These are phyloP conservation scores for Lepidopterella palustris DNA, from an alignment of 495 filamentous ascomycete genomes.

Conservation along the genomic window DNA sequence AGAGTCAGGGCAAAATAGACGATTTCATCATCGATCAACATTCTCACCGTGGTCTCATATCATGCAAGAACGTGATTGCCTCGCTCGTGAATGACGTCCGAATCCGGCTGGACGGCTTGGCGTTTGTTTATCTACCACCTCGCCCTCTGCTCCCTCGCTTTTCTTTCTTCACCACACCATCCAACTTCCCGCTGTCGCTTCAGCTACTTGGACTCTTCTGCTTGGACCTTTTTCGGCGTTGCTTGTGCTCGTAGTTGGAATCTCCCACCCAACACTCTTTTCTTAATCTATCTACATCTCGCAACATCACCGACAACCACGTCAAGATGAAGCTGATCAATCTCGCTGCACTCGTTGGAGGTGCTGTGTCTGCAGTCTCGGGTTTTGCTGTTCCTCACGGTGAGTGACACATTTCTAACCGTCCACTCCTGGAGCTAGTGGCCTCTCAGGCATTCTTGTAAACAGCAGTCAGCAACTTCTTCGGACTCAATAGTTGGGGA, in stretches of 20 bases:
- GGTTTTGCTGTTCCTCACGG: conserved; percentile 4
- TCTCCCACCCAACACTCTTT: conserved; percentile 4
- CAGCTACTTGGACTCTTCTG: background rate
- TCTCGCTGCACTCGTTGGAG: conserved; percentile 5
- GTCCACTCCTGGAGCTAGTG: background rate
- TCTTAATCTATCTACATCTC: background rate
- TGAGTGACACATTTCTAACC: too few species aligned
- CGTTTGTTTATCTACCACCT: background rate
- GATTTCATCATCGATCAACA: too few species aligned
- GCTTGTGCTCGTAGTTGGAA: background rate
- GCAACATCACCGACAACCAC: background rate
- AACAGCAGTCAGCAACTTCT: background rate
- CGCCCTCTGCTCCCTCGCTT: background rate
- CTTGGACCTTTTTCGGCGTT: background rate
- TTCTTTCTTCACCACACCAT: conserved; percentile 2
- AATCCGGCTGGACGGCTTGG: background rate
- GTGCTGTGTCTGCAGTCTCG: conserved; percentile 4
- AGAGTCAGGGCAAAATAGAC: too few species aligned
- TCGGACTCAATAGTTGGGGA: background rate
- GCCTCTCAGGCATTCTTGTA: too few species aligned
- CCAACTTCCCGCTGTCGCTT: conserved; percentile 11
- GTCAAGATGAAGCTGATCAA: conserved; percentile 13
- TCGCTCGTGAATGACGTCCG: background rate
- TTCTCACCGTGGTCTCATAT: background rate
- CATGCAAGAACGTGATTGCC: background rate